A percentile compares a stretch with the other conserved stretches of the same genome.
These are phyloP conservation scores for Biscogniauxia marginata DNA, from an alignment of 2,329 filamentous ascomycete species.

Conservation along the genomic window DNA sequence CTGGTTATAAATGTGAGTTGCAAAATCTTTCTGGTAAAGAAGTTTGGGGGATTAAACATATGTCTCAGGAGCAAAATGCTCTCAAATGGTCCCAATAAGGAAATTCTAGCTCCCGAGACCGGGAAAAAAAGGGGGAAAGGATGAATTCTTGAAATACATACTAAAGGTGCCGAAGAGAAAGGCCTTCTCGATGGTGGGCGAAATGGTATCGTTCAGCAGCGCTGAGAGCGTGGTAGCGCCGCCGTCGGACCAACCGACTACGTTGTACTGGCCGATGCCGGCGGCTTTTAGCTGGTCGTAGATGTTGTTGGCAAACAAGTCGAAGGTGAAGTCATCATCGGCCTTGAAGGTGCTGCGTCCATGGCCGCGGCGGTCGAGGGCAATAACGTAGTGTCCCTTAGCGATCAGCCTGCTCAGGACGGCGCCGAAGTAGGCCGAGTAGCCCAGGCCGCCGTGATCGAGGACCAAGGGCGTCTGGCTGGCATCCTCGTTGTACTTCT, in stretches of 20 bases:
- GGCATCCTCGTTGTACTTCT: constrained; percentile 39
- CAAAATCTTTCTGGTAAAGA: no score
- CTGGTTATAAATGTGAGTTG: no score
- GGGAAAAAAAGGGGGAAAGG: no score
- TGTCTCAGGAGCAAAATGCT: no score
- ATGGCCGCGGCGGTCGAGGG: constrained; percentile 41
- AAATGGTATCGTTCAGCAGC: constrained; percentile 33
- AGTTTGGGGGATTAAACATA: no score
- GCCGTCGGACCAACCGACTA: constrained; percentile 43
- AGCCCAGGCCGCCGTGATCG: constrained; percentile 41
- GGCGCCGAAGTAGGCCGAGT: constrained; percentile 40
- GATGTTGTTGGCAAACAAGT: constrained; percentile 38
- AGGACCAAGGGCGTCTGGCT: constrained; percentile 37
- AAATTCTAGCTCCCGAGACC: no score
- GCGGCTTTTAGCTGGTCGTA: constrained; percentile 31
- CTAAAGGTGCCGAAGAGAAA: constrained; percentile 39
- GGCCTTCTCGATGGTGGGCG: constrained; percentile 36
- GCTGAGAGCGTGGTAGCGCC: constrained; percentile 38
- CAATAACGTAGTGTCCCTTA: constrained; percentile 38
- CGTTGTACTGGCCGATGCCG: constrained; percentile 32
- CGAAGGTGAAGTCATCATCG: constrained; percentile 38
- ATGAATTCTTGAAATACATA: no score
- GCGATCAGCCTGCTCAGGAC: constrained; percentile 36
- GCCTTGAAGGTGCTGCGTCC: constrained; percentile 38
- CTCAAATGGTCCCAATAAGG: no score